These are phyloP conservation scores for Zygoascus flipseniorum DNA, from an alignment of 805 yeast genomes.

Conservation along the genomic window DNA sequence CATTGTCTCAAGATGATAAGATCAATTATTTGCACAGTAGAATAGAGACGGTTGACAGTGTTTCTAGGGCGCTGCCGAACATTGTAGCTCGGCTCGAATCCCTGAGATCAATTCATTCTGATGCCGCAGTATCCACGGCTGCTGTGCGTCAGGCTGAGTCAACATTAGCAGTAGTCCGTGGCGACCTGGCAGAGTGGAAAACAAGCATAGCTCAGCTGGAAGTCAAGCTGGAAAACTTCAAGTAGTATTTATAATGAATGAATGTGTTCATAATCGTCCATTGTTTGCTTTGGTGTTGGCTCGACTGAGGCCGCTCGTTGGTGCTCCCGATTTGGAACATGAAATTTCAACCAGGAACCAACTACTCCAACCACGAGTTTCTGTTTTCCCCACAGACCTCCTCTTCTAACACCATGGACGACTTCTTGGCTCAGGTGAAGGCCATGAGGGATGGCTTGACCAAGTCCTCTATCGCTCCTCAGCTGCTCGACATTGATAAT, in stretches of 20 bases:
- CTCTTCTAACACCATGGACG: neutral
- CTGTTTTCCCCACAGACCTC: no score
- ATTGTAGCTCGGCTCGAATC: slow-evolving; percentile 10
- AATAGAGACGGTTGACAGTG: slow-evolving; percentile 5
- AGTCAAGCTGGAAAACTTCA: slow-evolving; percentile 1
- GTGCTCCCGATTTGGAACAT: no score
- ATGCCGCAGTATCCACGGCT: slow-evolving; percentile 9
- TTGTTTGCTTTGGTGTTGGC: no score
- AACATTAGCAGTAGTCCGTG: slow-evolving; percentile 4
- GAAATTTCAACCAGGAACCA: no score
- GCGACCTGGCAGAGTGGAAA: slow-evolving; percentile 10
- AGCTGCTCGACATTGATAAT: slow-evolving; percentile 4
- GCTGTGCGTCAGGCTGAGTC: slow-evolving; percentile 7
- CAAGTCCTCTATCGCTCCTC: neutral
- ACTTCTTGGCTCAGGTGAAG: slow-evolving; percentile 4
- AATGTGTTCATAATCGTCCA: no score
- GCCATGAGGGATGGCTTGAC: neutral
- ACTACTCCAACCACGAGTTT: no score
- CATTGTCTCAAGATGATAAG: slow-evolving; percentile 3
- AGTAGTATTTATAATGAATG: neutral
- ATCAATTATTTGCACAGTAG: slow-evolving; percentile 10
- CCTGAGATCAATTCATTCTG: slow-evolving; percentile 14
- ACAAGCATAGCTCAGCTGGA: slow-evolving; percentile 7
- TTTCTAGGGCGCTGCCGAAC: slow-evolving; percentile 8
- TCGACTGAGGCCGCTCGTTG: no score